Base-by-base conservation (phyloP, 768 basidiomycete genomes). In the Termitomyces sp. region DNA sequence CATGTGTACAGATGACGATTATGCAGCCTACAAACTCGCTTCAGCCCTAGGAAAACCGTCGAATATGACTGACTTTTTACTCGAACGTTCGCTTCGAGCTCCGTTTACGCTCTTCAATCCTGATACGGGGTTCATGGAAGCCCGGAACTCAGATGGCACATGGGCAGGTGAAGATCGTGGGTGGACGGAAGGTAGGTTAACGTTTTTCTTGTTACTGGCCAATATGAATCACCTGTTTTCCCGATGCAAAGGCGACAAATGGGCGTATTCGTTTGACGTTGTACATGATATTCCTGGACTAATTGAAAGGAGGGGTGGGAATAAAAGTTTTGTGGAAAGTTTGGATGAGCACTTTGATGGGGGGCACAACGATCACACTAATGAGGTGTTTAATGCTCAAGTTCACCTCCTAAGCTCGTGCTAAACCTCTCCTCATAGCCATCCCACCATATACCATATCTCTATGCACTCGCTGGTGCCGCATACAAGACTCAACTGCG, bases 391-490 rank as follows among this genome's bases (percentile, higher is more conserved):
- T 2, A 42, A 10, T 42, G 3, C 9, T 20, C 40, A 20, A 20
- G n/a, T 6, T 7, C n/a, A 42, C n/a, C 40, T 40, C 40, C 7
- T 8, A 42, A 20, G 9, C 9, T 42, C n/a, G 3, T n/a, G n/a
- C 40, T 42, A 9, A 42, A n/a, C 8, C 8, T 20, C 40, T 20
- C 4, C 9, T 8, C 20, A 20, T 57, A 90, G 87, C 90, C 92
- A 0, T 90, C 88, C 0, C 92, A 92, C 60, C 90, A 92, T 66
- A 91, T 92, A 44, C 90, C 91, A 0, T 93, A 92, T 67, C 75
- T 92, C 38, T 93, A 93, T 64, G 74, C 87, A 0, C 72, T 91
- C 1, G 87, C 87, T 0, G 86, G 84, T 2, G 85, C 87, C 0
- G 83, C 90, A 0, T 83, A 80, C 35, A 87, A 84, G 65, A 79